phyloP scores from a whole-genome alignment of 2,329 filamentous ascomycete species.

The Talaromyces funiculosus region DNA sequence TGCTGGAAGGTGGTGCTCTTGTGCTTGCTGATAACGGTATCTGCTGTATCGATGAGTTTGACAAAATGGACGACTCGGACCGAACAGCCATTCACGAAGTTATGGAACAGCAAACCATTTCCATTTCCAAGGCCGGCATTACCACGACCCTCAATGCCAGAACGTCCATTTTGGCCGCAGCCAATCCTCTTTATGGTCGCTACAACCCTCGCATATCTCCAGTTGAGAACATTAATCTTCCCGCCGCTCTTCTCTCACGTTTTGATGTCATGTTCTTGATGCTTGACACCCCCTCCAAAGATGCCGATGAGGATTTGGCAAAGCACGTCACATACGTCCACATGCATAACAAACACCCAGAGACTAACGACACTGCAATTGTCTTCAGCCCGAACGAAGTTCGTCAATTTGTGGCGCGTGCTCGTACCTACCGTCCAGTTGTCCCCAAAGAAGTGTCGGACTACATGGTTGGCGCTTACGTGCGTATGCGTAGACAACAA shows the following conservation, averaged over 20 bases:
- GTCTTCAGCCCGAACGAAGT: conserved; percentile 91
- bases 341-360: conserved; percentile 92
- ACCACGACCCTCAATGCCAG: conserved; percentile 94
- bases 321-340: conserved; percentile 95
- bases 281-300: conserved; percentile 85
- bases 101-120: conserved; percentile 83
- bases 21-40: conserved; percentile 76
- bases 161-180: conserved; percentile 90
- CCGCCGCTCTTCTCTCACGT: conserved; percentile 91
- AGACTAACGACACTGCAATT: conserved; percentile 60
- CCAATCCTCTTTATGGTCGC: conserved; percentile 93
- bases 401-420: conserved; percentile 90
- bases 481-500: conserved; percentile 86
- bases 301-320: conserved; percentile 86
- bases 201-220: conserved; percentile 97
- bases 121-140: conserved; percentile 84
- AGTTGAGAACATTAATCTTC: conserved; percentile 98
- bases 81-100: conserved; percentile 80
- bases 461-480: conserved; percentile 96
- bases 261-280: conserved; percentile 97
- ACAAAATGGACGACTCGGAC: conserved; percentile 77
- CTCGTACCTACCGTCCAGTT: conserved; percentile 78
- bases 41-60: conserved; percentile 44
- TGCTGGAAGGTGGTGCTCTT: conserved; percentile 72
- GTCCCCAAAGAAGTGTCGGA: conserved; percentile 83